Conservation (phyloP, 345 rosid genomes). For the Turnera subulata region DNA sequence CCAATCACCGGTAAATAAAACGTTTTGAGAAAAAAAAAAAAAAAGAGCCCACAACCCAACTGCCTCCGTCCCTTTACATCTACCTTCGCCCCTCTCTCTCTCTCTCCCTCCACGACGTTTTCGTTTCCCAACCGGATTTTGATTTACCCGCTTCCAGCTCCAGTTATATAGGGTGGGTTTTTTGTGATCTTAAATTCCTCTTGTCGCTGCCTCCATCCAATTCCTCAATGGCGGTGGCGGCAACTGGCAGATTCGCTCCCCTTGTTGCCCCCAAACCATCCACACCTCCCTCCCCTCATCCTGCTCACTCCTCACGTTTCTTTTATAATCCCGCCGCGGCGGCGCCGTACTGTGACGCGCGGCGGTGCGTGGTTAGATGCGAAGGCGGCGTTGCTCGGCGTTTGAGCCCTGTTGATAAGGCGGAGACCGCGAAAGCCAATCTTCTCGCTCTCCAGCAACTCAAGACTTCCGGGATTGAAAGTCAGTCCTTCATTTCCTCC, state of each 20-base stretch:
- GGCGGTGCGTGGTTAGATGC: conserved; percentile 4
- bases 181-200: too few species aligned
- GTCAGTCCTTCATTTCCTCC: conserved; percentile 2
- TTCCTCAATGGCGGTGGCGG: conserved; percentile 11
- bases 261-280: neutral
- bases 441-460: conserved; percentile 20
- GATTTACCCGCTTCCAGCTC: too few species aligned
- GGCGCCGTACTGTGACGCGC: neutral
- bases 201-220: too few species aligned
- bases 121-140: too few species aligned
- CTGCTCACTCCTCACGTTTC: neutral
- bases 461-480: conserved; percentile 17
- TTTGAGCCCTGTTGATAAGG: conserved; percentile 5
- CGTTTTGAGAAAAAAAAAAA: too few species aligned
- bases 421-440: conserved; percentile 2
- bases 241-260: neutral
- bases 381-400: neutral
- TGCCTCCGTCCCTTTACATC: too few species aligned
- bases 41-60: too few species aligned
- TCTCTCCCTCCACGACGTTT: too few species aligned
- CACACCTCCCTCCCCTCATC: neutral
- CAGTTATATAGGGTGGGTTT: too few species aligned
- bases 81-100: too few species aligned
- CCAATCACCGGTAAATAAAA: too few species aligned
- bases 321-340: neutral